Evolutionary conservation across 2,329 filamentous ascomycete species (phyloP).

Genomic region (Teratosphaeriaceae sp.): DNA sequence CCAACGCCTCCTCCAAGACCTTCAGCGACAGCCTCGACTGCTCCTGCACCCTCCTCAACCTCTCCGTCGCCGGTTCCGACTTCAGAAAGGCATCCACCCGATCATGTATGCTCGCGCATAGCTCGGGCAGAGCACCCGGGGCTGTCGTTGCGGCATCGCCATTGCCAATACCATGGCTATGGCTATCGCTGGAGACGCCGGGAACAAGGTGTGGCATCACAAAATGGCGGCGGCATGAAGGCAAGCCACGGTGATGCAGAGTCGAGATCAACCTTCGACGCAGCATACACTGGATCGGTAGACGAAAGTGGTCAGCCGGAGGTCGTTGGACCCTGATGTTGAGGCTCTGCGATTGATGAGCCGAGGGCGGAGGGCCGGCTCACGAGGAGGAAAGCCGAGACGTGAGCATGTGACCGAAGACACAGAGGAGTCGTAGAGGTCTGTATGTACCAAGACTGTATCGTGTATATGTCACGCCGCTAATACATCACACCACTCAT

Average conservation of each 20-base stretch:
- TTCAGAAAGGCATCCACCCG: slow-evolving; percentile 61
- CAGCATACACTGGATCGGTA: background rate
- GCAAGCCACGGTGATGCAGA: background rate
- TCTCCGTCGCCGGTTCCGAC: slow-evolving; percentile 49
- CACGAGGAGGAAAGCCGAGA: too few species aligned
- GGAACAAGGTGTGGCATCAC: slow-evolving; percentile 8
- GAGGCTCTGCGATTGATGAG: background rate
- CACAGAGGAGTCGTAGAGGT: too few species aligned
- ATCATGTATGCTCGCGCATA: slow-evolving; percentile 48
- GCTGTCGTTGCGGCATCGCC: slow-evolving; percentile 8
- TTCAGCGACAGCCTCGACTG: slow-evolving; percentile 67
- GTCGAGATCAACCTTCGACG: background rate
- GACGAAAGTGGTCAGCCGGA: slow-evolving; percentile 1
- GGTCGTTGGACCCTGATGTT: too few species aligned
- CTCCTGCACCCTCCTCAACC: slow-evolving; percentile 59
- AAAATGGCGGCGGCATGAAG: slow-evolving; percentile 4
- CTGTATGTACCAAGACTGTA: too few species aligned
- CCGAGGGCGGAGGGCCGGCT: too few species aligned
- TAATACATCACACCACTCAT: background rate
- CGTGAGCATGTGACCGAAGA: too few species aligned
- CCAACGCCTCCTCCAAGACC: slow-evolving; percentile 69
- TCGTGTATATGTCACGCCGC: slow-evolving; percentile 2
- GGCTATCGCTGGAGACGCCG: slow-evolving; percentile 9
- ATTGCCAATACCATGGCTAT: too few species aligned
- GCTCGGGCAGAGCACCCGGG: slow-evolving; percentile 28